phyloP scores from a whole-genome alignment of 2,329 filamentous ascomycete species.

The Atkinsonella hypoxylon region DNA sequence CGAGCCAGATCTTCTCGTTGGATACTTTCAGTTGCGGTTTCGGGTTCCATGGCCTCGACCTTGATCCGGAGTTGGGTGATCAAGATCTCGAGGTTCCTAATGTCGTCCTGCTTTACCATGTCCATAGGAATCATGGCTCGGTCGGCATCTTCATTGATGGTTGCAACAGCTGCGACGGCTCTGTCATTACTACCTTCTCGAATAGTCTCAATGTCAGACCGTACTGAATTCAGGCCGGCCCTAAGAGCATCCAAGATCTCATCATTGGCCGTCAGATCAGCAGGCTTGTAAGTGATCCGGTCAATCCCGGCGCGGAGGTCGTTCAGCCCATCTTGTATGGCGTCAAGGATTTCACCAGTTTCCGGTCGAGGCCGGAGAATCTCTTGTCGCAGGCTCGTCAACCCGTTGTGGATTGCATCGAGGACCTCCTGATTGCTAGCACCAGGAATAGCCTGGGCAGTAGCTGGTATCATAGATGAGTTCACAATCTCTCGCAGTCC shows the following conservation, averaged over 20 bases:
- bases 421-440: constrained; percentile 53
- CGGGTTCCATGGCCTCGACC: constrained; percentile 46
- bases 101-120: constrained; percentile 54
- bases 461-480: constrained; percentile 50
- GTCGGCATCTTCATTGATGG: constrained; percentile 14
- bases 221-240: constrained; percentile 64
- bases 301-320: constrained; percentile 69
- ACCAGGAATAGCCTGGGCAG: constrained; percentile 26
- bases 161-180: constrained; percentile 44
- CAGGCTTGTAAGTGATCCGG: constrained; percentile 62
- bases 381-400: constrained; percentile 65
- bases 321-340: constrained; percentile 77
- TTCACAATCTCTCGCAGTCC: constrained; percentile 69
- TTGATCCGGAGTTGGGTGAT: constrained; percentile 75
- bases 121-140: constrained; percentile 29
- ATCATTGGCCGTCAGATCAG: constrained; percentile 73
- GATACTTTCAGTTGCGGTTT: constrained; percentile 21
- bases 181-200: constrained; percentile 43
- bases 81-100: constrained; percentile 75
- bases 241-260: constrained; percentile 84
- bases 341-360: constrained; percentile 79
- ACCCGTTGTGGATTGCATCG: constrained; percentile 55
- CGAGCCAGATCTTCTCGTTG: constrained; percentile 42
- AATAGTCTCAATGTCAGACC: constrained; percentile 65
- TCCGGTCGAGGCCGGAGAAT: constrained; percentile 56